Evolutionary conservation across 257 asterid species (phyloP).

Genomic region (Gardenia jasminoides): DNA sequence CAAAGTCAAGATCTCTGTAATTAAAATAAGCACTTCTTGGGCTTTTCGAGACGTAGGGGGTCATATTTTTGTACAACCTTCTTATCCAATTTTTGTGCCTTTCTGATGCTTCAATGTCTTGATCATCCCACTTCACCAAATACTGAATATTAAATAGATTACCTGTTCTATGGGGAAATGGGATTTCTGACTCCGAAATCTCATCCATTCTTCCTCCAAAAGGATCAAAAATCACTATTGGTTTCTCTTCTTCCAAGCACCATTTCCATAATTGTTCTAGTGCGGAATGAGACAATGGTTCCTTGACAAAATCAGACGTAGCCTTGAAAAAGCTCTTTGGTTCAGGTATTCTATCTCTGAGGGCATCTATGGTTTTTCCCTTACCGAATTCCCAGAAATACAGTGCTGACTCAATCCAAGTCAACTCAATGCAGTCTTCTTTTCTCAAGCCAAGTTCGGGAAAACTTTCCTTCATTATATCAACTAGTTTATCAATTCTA

Average conservation of each 20-base stretch:
- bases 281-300: slow-evolving; percentile 31
- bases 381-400: slow-evolving; percentile 5
- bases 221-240: slow-evolving; percentile 46
- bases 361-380: background rate
- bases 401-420: slow-evolving; percentile 47
- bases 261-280: slow-evolving; percentile 27
- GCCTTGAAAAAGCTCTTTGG: slow-evolving; percentile 44
- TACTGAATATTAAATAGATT: slow-evolving; percentile 49
- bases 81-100: slow-evolving; percentile 38
- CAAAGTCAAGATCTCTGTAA: slow-evolving; percentile 61
- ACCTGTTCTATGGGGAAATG: slow-evolving; percentile 65
- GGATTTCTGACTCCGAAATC: slow-evolving; percentile 32
- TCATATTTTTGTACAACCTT: slow-evolving; percentile 41
- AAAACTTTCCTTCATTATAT: slow-evolving; percentile 17
- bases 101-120: background rate
- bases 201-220: slow-evolving; percentile 54
- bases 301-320: slow-evolving; percentile 47
- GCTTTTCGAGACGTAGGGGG: slow-evolving; percentile 35
- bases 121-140: slow-evolving; percentile 46
- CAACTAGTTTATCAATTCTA: background rate
- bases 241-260: slow-evolving; percentile 23
- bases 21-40: slow-evolving; percentile 63
- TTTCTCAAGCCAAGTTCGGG: slow-evolving; percentile 40
- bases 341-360: slow-evolving; percentile 4
- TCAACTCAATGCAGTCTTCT: slow-evolving; percentile 43